These are phyloP conservation scores for Vitis rupestris DNA, from an alignment of 164 flowering plant species.

Conservation along the genomic window DNA sequence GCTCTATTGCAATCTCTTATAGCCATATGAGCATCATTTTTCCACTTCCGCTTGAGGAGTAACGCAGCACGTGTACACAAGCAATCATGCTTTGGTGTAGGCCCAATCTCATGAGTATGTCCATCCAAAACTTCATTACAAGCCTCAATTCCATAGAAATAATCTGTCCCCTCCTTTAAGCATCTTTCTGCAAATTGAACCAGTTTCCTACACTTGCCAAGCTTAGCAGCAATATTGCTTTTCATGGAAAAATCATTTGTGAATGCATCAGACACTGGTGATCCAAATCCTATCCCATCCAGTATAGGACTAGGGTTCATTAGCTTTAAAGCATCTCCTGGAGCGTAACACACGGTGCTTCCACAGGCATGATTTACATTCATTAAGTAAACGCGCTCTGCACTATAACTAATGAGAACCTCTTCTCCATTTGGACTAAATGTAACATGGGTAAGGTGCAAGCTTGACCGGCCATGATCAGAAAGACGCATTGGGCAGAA, in stretches of 20 bases:
- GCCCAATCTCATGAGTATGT: slow-evolving; percentile 47
- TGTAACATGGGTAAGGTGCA: slow-evolving; percentile 91
- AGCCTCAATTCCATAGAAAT: slow-evolving; percentile 76
- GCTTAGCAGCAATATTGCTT: slow-evolving; percentile 32
- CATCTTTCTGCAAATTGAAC: slow-evolving; percentile 60
- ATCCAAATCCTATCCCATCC: slow-evolving; percentile 32
- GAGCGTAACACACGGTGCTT: slow-evolving; percentile 46
- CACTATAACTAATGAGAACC: slow-evolving; percentile 87
- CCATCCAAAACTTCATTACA: slow-evolving; percentile 88
- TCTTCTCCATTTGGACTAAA: slow-evolving; percentile 94
- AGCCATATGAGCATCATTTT: slow-evolving; percentile 92
- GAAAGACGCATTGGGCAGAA: too few relatives aligned
- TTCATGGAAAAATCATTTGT: slow-evolving; percentile 24
- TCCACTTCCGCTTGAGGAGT: slow-evolving; percentile 93
- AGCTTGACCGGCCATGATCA: slow-evolving; percentile 39
- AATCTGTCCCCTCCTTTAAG: slow-evolving; percentile 47
- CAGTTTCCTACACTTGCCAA: slow-evolving; percentile 59
- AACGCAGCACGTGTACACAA: slow-evolving; percentile 84
- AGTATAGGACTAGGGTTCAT: slow-evolving; percentile 40
- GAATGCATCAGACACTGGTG: slow-evolving; percentile 19
- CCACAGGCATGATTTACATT: slow-evolving; percentile 57
- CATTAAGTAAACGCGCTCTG: slow-evolving; percentile 92
- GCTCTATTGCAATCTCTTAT: slow-evolving; percentile 84
- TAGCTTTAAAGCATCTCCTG: slow-evolving; percentile 59
- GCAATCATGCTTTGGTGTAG: slow-evolving; percentile 52